These are phyloP conservation scores for Aspergillus olivimuriae DNA, from an alignment of 495 filamentous ascomycete species.

Conservation along the genomic window DNA sequence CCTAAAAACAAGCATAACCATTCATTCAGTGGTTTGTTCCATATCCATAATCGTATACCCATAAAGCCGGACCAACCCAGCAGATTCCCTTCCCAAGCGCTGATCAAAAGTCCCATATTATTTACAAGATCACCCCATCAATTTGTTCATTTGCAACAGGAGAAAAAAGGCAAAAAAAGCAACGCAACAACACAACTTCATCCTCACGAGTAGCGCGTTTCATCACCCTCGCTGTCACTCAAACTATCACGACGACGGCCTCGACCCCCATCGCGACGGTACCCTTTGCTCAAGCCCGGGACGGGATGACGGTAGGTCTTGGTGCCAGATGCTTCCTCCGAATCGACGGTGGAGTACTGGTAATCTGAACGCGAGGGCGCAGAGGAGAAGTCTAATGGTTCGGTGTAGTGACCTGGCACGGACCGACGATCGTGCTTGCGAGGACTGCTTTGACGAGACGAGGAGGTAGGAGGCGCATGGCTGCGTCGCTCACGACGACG, in stretches of 20 bases:
- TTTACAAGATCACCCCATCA: too few species aligned
- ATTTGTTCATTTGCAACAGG: neutral
- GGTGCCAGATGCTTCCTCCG: constrained; percentile 60
- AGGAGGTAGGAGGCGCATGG: constrained; percentile 18
- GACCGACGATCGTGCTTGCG: constrained; percentile 32
- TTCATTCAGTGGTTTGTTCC: too few species aligned
- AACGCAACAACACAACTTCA: neutral
- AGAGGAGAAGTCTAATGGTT: constrained; percentile 45
- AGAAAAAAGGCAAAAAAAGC: constrained; percentile 1
- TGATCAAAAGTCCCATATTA: too few species aligned
- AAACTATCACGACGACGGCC: constrained; percentile 41
- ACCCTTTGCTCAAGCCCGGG: constrained; percentile 58
- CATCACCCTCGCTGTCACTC: constrained; percentile 47
- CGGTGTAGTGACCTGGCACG: constrained; percentile 50
- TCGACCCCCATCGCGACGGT: constrained; percentile 37
- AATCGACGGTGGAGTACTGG: constrained; percentile 44
- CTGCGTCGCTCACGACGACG: constrained; percentile 30
- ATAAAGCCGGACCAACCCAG: too few species aligned
- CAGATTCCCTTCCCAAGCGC: too few species aligned
- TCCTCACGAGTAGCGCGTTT: constrained; percentile 22
- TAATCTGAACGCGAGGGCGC: constrained; percentile 37
- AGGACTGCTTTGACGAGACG: constrained; percentile 31
- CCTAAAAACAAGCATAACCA: too few species aligned
- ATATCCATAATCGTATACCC: too few species aligned
- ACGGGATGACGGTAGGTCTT: constrained; percentile 77